Evolutionary conservation across 306 rosid genomes (phyloP), one percentile per base, ranked within the genome.

Genomic region (Quercus berberidifolia): DNA sequence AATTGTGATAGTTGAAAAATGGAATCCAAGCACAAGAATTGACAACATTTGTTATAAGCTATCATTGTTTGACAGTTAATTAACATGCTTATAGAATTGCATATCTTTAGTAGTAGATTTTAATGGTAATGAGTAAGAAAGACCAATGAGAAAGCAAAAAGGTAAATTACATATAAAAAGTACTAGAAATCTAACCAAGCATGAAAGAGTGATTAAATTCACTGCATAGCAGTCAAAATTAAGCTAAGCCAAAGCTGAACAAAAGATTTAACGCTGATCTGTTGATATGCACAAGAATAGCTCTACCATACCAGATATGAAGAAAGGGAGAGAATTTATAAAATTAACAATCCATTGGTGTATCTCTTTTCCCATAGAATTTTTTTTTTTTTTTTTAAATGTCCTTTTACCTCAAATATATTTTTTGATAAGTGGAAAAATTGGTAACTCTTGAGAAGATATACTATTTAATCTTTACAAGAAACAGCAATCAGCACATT

Each of bases 401-500:
- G 13, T 20, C 15, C 28, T 21, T 20, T 21, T 8, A 11, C 65
- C 46, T 41, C 46, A 41, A 41, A 41, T 41, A 41, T 41, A 41
- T 41, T 41, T 41, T 41, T 8, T 41, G 11, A 41, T 41, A 41
- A 41, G 46, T 41, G 11, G 3, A 59, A 59, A 11, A 1, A 14
- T 59, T 12, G 23, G 28, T 20, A 21, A 23, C 67, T 59, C 54
- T 49, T 12, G 31, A 59, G 67, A 23, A 59, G 67, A 59, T 9
- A 23, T 59, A 59, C 25, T 5, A 30, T 55, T 71, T 65, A 41
- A 51, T 46, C 46, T n/a, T 46, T 51, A 25, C 68, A 67, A 65
- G 23, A 69, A 30, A 54, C 70, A 73, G 71, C 31, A 84, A 5
- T 75, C 41, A 74, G 33, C 69, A 74, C n/a, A 71, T 35, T 19